Evolutionary conservation across 768 basidiomycete genomes (phyloP).

Genomic region (Agrocybe praecox): DNA sequence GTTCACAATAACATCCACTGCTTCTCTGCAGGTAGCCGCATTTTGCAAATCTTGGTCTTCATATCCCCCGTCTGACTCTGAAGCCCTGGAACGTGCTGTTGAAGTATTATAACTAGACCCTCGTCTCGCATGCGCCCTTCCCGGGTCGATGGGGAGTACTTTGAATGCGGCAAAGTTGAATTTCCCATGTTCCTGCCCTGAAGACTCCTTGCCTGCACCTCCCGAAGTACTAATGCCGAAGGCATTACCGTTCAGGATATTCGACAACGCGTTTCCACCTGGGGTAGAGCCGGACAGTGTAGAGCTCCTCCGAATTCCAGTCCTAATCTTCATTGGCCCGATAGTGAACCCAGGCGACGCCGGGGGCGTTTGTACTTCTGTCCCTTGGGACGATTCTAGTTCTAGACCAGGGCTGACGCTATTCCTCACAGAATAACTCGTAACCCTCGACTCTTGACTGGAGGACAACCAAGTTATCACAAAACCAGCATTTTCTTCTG

Average conservation of each 20-base stretch:
- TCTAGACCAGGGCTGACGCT: conserved; percentile 34
- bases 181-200: conserved; percentile 19
- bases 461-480: conserved; percentile 75
- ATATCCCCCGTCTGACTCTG: conserved; percentile 35
- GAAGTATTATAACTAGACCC: conserved; percentile 47
- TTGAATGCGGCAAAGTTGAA: conserved; percentile 76
- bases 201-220: neutral
- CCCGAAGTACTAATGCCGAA: conserved; percentile 17
- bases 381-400: neutral
- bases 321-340: conserved; percentile 4
- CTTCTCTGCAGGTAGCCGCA: conserved; percentile 75
- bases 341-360: conserved; percentile 18
- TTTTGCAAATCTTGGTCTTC: conserved; percentile 57
- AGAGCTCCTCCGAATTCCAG: conserved; percentile 17
- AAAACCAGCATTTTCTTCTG: conserved; percentile 88
- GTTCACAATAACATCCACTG: conserved; percentile 74
- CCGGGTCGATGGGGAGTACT: conserved; percentile 72
- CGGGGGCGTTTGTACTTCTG: neutral
- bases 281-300: conserved; percentile 16
- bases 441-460: conserved; percentile 73
- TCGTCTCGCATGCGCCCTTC: conserved; percentile 39
- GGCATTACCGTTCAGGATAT: conserved; percentile 21
- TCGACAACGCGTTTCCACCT: conserved; percentile 7
- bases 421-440: conserved; percentile 88
- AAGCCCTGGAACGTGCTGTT: conserved; percentile 4